Percentiles rank a stretch among this genome's conserved stretches.
These are phyloP conservation scores for Elsinoe arachidis DNA, from an alignment of 2,329 filamentous ascomycete species.

Conservation along the genomic window DNA sequence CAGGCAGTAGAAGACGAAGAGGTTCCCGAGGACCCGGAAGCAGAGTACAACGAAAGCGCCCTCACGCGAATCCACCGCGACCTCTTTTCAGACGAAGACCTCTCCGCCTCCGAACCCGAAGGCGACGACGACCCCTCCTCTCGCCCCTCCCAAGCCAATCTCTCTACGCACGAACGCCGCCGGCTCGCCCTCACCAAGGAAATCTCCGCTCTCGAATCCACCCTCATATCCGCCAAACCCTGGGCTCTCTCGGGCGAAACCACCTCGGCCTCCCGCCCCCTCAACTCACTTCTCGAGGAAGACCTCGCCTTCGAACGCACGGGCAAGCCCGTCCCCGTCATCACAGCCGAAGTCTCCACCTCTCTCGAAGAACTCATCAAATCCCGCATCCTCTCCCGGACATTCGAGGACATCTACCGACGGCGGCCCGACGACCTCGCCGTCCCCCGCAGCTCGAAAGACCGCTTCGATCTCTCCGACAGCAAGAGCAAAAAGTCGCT, in stretches of 20 bases:
- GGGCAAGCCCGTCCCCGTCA: conserved; percentile 88
- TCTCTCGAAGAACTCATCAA: conserved; percentile 92
- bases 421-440: conserved; percentile 67
- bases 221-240: conserved; percentile 78
- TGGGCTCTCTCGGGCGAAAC: conserved; percentile 91
- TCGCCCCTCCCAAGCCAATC: conserved; percentile 62
- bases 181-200: conserved; percentile 81
- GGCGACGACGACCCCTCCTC: conserved; percentile 54
- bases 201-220: conserved; percentile 83
- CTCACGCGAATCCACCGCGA: conserved; percentile 78
- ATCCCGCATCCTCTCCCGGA: conserved; percentile 74
- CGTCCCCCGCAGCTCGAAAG: conserved; percentile 54
- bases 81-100: conserved; percentile 70
- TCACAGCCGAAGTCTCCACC: conserved; percentile 84
- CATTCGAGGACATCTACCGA: conserved; percentile 86
- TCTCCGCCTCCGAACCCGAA: conserved; percentile 45
- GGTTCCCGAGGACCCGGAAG: conserved; percentile 28
- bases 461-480: conserved; percentile 67
- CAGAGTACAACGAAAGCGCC: conserved; percentile 48
- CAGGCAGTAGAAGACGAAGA: conserved; percentile 26
- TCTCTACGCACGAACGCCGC: conserved; percentile 76
- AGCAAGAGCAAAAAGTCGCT: conserved; percentile 79
- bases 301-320: conserved; percentile 93
- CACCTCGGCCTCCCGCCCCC: conserved; percentile 66
- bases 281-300: conserved; percentile 89